These are phyloP conservation scores for Pisolithus orientalis DNA, from an alignment of 768 basidiomycete species.

Conservation along the genomic window DNA sequence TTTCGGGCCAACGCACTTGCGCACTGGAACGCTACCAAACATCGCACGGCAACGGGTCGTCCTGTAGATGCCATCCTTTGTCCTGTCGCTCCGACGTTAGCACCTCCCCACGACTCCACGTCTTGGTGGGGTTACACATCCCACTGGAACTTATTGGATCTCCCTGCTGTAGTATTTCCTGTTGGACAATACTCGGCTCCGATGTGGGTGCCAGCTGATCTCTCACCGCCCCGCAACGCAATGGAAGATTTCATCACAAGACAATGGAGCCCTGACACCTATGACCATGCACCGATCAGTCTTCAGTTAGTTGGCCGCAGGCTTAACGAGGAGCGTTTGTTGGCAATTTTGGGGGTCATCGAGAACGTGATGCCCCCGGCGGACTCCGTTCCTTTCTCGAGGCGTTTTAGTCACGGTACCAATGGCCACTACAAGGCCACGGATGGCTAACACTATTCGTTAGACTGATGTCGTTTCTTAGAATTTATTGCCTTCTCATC, in stretches of 20 bases:
- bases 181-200: conserved; percentile 30
- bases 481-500: background rate
- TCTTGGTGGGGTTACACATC: conserved; percentile 47
- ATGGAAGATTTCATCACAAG: conserved; percentile 29
- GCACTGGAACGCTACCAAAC: conserved; percentile 39
- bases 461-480: background rate
- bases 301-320: conserved; percentile 47
- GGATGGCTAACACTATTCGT: background rate
- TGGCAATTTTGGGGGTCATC: conserved; percentile 37
- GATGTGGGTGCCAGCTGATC: conserved; percentile 9
- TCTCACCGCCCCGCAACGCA: conserved; percentile 24
- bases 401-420: conserved; percentile 3
- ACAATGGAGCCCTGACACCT: conserved; percentile 38
- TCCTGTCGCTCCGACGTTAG: conserved; percentile 41
- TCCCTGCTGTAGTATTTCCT: conserved; percentile 43
- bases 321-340: conserved; percentile 43
- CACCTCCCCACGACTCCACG: conserved; percentile 42
- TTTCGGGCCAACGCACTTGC: conserved; percentile 35
- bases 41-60: conserved; percentile 35
- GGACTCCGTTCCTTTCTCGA: conserved; percentile 7
- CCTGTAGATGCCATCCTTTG: conserved; percentile 43
- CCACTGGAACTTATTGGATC: conserved; percentile 50
- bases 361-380: conserved; percentile 23
- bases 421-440: conserved; percentile 6
- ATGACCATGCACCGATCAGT: conserved; percentile 38